Evolutionary conservation across 306 rosid species (phyloP).

Genomic region (Dryas drummondii): DNA sequence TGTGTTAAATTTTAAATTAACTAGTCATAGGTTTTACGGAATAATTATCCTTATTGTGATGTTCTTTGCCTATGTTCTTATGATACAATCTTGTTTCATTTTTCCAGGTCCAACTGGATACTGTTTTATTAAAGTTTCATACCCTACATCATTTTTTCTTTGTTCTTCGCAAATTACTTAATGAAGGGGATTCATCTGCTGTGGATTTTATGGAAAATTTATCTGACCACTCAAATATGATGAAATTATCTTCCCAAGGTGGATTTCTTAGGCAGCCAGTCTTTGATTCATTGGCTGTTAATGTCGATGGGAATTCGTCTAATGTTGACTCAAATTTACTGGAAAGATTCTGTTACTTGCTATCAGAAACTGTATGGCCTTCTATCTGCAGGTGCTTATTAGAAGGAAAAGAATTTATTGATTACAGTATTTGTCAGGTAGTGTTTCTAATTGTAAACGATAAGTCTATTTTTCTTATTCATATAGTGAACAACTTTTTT

Average conservation of each 20-base stretch:
- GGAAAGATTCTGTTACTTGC: conserved; percentile 47
- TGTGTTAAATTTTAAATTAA: background rate
- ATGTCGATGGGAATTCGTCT: conserved; percentile 32
- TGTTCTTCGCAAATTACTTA: conserved; percentile 76
- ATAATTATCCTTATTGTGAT: background rate
- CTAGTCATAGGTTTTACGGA: background rate
- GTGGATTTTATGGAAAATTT: conserved; percentile 26
- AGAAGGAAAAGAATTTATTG: conserved; percentile 71
- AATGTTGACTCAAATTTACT: conserved; percentile 42
- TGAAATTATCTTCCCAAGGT: conserved; percentile 67
- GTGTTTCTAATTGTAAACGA: conserved; percentile 11
- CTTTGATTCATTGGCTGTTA: conserved; percentile 44
- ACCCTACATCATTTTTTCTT: conserved; percentile 83
- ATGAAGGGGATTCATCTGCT: conserved; percentile 47
- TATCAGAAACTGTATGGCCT: conserved; percentile 83
- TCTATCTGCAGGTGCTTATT: conserved; percentile 62
- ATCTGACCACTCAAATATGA: conserved; percentile 28
- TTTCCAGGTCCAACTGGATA: conserved; percentile 75
- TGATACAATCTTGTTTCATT: conserved; percentile 5
- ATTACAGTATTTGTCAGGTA: conserved; percentile 81
- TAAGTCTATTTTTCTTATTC: conserved; percentile 11
- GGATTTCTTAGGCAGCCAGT: conserved; percentile 86
- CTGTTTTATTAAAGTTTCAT: conserved; percentile 68
- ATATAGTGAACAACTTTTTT: conserved; percentile 1
- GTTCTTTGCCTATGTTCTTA: conserved; percentile 12